These are phyloP conservation scores for Cordyceps tenuipes DNA, from an alignment of 2,329 filamentous ascomycete genomes.

Conservation along the genomic window DNA sequence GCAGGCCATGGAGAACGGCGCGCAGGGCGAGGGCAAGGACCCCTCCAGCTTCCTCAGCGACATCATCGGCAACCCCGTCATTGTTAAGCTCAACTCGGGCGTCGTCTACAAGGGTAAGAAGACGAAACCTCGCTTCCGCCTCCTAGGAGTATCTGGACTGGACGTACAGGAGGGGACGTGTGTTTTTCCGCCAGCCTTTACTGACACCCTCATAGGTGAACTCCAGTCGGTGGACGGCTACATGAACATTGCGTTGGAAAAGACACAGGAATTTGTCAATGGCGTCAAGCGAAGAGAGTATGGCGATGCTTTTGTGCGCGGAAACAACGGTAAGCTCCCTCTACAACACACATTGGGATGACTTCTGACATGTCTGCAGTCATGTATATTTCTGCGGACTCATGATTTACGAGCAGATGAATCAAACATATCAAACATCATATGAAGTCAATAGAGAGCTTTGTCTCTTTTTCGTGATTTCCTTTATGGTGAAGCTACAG, in stretches of 20 bases:
- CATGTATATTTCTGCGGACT: conserved; percentile 64
- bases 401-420: conserved; percentile 15
- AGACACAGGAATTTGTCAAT: conserved; percentile 86
- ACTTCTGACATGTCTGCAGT: conserved; percentile 33
- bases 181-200: not conserved
- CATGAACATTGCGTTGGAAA: conserved; percentile 98
- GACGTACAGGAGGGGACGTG: not conserved
- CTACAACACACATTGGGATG: not conserved
- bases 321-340: conserved; percentile 71
- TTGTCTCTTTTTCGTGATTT: not conserved
- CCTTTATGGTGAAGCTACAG: conserved; percentile 23
- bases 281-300: conserved; percentile 75
- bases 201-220: conserved; percentile 54
- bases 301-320: conserved; percentile 90
- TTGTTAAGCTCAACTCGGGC: conserved; percentile 97
- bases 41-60: conserved; percentile 88
- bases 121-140: not conserved
- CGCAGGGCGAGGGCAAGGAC: conserved; percentile 71
- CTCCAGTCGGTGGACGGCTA: conserved; percentile 96
- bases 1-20: conserved; percentile 64
- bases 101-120: conserved; percentile 88
- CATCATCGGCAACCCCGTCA: conserved; percentile 89
- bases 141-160: not conserved
- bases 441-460: not conserved
- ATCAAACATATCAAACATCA: not conserved